These are phyloP conservation scores for Trichoderma simmonsii DNA, from an alignment of 2,329 filamentous ascomycete genomes.

Conservation along the genomic window DNA sequence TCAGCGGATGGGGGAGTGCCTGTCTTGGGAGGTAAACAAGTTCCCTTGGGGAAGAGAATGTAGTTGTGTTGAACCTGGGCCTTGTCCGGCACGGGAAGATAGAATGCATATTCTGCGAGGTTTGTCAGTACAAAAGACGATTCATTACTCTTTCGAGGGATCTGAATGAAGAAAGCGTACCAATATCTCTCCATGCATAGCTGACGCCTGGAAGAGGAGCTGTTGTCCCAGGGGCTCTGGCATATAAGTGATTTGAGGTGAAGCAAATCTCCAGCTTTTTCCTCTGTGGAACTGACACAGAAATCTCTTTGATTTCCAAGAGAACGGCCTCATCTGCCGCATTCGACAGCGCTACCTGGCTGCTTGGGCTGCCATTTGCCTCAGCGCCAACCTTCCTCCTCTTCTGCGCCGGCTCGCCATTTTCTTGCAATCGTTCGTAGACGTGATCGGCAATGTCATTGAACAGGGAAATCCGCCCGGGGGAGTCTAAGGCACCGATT, in stretches of 20 bases:
- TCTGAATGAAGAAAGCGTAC: slow-evolving; percentile 37
- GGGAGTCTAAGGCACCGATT: slow-evolving; percentile 42
- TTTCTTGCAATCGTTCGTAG: slow-evolving; percentile 41
- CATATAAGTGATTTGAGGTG: slow-evolving; percentile 58
- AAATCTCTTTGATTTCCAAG: slow-evolving; percentile 63
- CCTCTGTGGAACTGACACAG: slow-evolving; percentile 62
- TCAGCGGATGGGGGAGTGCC: slow-evolving; percentile 44
- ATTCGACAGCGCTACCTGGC: slow-evolving; percentile 31
- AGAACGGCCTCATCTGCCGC: slow-evolving; percentile 51
- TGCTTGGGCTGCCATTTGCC: slow-evolving; percentile 23
- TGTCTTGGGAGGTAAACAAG: slow-evolving; percentile 50
- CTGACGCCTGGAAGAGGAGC: slow-evolving; percentile 52
- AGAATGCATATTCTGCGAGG: slow-evolving; percentile 56
- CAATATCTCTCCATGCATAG: slow-evolving; percentile 61
- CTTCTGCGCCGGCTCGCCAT: slow-evolving; percentile 49
- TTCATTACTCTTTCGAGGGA: no score
- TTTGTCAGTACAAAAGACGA: slow-evolving; percentile 17
- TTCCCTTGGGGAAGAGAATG: slow-evolving; percentile 56
- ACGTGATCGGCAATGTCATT: slow-evolving; percentile 55
- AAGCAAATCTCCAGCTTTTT: slow-evolving; percentile 67
- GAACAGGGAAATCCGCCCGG: slow-evolving; percentile 50
- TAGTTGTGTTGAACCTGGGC: slow-evolving; percentile 65
- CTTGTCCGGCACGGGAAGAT: slow-evolving; percentile 63
- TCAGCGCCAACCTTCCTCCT: slow-evolving; percentile 50
- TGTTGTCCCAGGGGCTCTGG: slow-evolving; percentile 49